phyloP scores from a whole-genome alignment of 163 green algal species.

The Scenedesmus sp. region DNA sequence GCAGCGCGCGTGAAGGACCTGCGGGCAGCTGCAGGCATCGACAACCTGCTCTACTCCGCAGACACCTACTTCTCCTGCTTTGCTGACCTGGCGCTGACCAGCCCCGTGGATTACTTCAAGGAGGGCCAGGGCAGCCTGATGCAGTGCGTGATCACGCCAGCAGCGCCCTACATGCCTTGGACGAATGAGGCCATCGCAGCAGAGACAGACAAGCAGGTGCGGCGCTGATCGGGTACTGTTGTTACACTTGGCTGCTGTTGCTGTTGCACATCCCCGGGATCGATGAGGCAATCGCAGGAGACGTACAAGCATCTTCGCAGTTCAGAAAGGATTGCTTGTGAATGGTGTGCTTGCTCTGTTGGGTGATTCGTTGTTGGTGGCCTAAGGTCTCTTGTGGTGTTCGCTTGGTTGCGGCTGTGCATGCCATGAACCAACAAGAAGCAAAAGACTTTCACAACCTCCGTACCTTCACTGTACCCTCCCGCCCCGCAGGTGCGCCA shows the following conservation, averaged over 20 bases:
- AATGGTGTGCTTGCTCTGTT: too few relatives aligned
- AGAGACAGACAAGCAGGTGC: constrained; percentile 88
- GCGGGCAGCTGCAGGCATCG: constrained; percentile 73
- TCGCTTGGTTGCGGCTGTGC: too few relatives aligned
- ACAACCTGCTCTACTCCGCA: constrained; percentile 97
- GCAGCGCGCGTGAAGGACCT: constrained; percentile 60
- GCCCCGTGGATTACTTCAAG: constrained; percentile 90
- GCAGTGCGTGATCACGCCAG: constrained; percentile 95
- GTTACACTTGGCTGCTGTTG: not conserved
- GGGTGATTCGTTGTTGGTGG: too few relatives aligned
- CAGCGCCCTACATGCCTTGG: constrained; percentile 93
- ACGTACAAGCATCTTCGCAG: too few relatives aligned
- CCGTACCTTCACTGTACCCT: not conserved
- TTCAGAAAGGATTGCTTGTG: too few relatives aligned
- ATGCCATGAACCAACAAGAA: too few relatives aligned
- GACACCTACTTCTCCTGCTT: constrained; percentile 98
- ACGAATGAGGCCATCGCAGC: constrained; percentile 92
- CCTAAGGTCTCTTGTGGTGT: too few relatives aligned
- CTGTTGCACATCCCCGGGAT: not conserved
- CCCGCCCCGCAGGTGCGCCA: constrained; percentile 72
- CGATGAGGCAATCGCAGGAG: too few relatives aligned
- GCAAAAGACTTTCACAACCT: not conserved
- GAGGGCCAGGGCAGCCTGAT: constrained; percentile 84
- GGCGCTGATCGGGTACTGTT: not conserved
- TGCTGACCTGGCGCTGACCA: constrained; percentile 94